Evolutionary conservation across 2,329 filamentous ascomycete genomes (phyloP), one percentile per base, ranked within the genome.

Genomic region (Escovopsis sp.): DNA sequence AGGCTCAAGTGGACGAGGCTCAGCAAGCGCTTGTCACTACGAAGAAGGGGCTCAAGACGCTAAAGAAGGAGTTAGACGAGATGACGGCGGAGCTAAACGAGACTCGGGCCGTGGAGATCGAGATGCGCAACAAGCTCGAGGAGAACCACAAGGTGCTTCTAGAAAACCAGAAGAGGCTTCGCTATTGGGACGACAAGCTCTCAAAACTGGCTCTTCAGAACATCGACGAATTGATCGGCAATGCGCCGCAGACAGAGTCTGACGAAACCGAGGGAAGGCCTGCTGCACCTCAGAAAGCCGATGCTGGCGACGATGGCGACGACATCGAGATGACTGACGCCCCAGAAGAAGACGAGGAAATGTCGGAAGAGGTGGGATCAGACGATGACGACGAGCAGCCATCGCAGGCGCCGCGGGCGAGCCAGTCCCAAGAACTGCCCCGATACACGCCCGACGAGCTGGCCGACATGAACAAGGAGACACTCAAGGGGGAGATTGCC

Each of bases 91-190:
- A 92, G 53, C 68, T 96, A 38, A 94, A 96, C 51, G 80, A 85
- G 50, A 93, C 81, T 0, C 75, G 88, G 9, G 87, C 85, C 1
- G 66, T 79, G 3, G 90, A 98, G 56, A 94, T 98, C 41, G 90
- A 98, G 58, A 94, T 96, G 86, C 81, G 83, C 43, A 96, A 96
- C 60, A 93, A 93, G 61, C 76, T 98, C 2, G 90, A 96, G 51
- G 88, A 96, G 52, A 90, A 88, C 54, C 82, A 94, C 45, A 98
- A 98, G 60, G 73, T 79, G 9, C 69, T 96, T 12, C 58, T 63
- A 0, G 88, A 96, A 51, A 94, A 92, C 56, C 77, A 92, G 54
- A 87, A 83, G 58, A 76, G 82, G 40, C 69, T 82, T 28, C 70
- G 68, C 27, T 84, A 94, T 61, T 96, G 87, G 86, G 66, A 86